Conservation (phyloP, 2,329 filamentous ascomycete genomes). For the Acarospora socialis region DNA sequence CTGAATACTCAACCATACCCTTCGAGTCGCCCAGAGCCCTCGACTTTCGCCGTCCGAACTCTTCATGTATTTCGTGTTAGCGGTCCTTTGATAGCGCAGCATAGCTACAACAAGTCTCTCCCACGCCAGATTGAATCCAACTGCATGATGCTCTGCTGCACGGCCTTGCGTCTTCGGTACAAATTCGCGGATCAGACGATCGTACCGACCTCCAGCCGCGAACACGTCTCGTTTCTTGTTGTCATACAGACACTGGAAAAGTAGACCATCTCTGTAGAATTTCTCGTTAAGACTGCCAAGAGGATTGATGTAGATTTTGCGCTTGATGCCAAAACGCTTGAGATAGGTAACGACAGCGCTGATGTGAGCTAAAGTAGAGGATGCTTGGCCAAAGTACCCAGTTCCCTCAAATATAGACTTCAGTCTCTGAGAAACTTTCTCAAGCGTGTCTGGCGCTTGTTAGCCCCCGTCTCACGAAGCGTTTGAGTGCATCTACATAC, state of each 20-base stretch:
- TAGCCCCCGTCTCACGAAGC: slow-evolving; percentile 39
- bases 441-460: slow-evolving; percentile 49
- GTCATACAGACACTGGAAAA: slow-evolving; percentile 87
- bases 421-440: slow-evolving; percentile 56
- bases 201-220: slow-evolving; percentile 86
- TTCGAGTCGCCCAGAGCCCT: slow-evolving; percentile 45
- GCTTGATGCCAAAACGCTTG: slow-evolving; percentile 57
- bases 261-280: slow-evolving; percentile 71
- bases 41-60: slow-evolving; percentile 50
- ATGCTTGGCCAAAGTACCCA: slow-evolving; percentile 35
- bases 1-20: slow-evolving; percentile 35
- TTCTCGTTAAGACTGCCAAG: slow-evolving; percentile 80
- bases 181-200: slow-evolving; percentile 73
- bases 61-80: slow-evolving; percentile 46
- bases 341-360: slow-evolving; percentile 64
- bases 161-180: slow-evolving; percentile 52
- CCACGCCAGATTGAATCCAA: slow-evolving; percentile 85
- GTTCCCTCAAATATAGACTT: slow-evolving; percentile 40
- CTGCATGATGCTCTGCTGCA: slow-evolving; percentile 59
- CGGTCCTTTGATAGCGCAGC: slow-evolving; percentile 34
- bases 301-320: slow-evolving; percentile 72
- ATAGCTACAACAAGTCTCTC: slow-evolving; percentile 60
- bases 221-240: slow-evolving; percentile 70
- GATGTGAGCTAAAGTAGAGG: slow-evolving; percentile 57
- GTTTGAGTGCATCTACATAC: slow-evolving; percentile 35